Evolutionary conservation across 345 rosid species (phyloP).

Genomic region (Acer yangbiense): DNA sequence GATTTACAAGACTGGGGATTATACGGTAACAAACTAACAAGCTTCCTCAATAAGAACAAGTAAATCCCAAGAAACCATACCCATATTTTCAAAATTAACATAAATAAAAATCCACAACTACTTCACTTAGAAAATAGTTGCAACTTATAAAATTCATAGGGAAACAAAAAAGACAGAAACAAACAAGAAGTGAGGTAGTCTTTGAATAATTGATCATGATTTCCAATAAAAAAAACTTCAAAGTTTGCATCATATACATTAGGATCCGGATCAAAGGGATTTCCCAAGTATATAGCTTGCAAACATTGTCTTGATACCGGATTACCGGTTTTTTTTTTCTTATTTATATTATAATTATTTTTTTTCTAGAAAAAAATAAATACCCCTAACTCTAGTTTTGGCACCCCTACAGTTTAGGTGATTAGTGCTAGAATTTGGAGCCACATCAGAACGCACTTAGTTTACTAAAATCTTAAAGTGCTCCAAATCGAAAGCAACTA

Average conservation of each 20-base stretch:
- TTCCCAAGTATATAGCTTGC: neutral
- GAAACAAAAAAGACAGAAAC: neutral
- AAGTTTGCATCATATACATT: neutral
- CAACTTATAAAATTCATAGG: neutral
- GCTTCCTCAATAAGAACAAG: neutral
- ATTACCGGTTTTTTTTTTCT: too few species aligned
- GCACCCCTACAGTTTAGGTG: neutral
- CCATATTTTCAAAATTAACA: neutral
- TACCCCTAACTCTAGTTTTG: neutral
- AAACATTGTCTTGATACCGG: neutral
- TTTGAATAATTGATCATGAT: neutral
- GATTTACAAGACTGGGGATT: neutral
- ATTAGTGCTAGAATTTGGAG: neutral
- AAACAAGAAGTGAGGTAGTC: neutral
- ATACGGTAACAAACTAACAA: neutral
- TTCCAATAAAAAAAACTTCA: neutral
- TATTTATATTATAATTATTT: too few species aligned
- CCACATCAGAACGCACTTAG: neutral
- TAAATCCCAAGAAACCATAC: too few species aligned
- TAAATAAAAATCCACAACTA: neutral
- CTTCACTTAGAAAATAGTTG: neutral
- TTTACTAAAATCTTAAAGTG: neutral
- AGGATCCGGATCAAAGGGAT: neutral
- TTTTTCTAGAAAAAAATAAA: too few species aligned
- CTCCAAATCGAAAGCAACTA: neutral